Base-by-base conservation (phyloP, 108 stramenopile species). In the Pseudonitzschia delicatissima region DNA sequence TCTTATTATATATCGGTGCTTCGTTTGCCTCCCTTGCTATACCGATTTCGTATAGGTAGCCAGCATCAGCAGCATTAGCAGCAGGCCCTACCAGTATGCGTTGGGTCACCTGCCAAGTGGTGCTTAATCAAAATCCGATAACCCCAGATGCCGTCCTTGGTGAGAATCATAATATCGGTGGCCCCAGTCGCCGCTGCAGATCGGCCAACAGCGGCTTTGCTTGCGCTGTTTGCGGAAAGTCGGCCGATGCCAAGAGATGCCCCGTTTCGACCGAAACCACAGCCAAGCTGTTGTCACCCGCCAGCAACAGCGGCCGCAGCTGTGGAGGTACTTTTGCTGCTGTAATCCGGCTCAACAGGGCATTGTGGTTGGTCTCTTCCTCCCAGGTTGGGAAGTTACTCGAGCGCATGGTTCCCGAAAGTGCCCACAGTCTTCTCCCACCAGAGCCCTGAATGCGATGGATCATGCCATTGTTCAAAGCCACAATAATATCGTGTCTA, bases 121-220 rank as follows among this genome's bases (percentile, higher is more conserved):
- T 78, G 63, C n/a, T 64, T 68, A 8, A 91, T 77, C 17, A 68
- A 27, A n/a, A 94, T 62, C 18, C 77, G 79, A 55, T 85, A 94
- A n/a, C 90, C 93, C 90, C 87, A 94, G 20, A 94, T 62, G 6
- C 81, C 93, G 77, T 91, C 85, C 48, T 62, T 55, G 44, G 83
- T 90, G 11, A 72, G 53, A 35, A 91, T 73, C 18, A 90, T 57
- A 8, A 94, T 72, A 74, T 94, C 93, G 40, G 87, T 75, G 3
- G 88, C 87, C 9, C 90, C 93, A n/a, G 72, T 94, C 93, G 32
- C 93, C 93, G 68, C 77, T 84, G n/a, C 35, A 90, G 53, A 71
- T 94, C 93, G 12, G 67, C 81, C 21, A 91, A 48, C 25, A 91
- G 51, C 7, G 93, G 93, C 55, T 70, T 68, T 17, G 64, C 36